phyloP scores from a whole-genome alignment of 2,329 filamentous ascomycete genomes.

The Elsinoe arachidis region DNA sequence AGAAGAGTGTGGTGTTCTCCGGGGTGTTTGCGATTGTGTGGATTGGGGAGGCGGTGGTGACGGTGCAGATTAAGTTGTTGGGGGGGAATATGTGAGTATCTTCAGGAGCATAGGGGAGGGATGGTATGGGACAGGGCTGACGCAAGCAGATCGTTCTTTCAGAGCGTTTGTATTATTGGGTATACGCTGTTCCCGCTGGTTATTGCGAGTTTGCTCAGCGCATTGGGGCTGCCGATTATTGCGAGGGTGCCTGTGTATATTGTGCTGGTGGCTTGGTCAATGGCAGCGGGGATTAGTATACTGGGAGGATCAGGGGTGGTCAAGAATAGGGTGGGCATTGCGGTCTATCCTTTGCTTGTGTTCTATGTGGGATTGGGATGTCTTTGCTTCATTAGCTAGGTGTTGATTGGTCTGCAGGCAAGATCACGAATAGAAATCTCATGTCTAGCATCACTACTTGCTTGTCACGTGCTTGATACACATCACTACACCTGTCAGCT shows the following conservation, averaged over 20 bases:
- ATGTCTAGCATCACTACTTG: no score
- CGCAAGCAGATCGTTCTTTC: constrained; percentile 75
- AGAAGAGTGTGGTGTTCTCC: constrained; percentile 84
- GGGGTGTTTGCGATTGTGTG: constrained; percentile 95
- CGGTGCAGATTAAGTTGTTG: constrained; percentile 92
- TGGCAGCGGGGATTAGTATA: constrained; percentile 93
- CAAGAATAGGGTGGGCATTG: constrained; percentile 85
- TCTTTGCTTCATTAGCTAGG: constrained; percentile 90
- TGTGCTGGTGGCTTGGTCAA: constrained; percentile 79
- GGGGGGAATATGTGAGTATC: constrained; percentile 87
- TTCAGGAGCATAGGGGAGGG: background rate
- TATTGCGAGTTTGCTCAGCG: constrained; percentile 82
- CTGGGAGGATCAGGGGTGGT: constrained; percentile 91
- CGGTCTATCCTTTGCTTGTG: constrained; percentile 88
- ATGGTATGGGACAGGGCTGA: constrained; percentile 22
- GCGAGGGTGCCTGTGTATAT: constrained; percentile 84
- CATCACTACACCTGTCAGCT: no score
- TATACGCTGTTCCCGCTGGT: constrained; percentile 97
- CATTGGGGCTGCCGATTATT: constrained; percentile 68
- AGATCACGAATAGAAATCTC: background rate
- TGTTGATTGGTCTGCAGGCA: background rate
- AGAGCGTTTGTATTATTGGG: constrained; percentile 94
- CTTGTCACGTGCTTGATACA: no score
- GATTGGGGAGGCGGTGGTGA: constrained; percentile 94
- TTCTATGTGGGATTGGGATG: constrained; percentile 92